Base-by-base conservation (phyloP, 306 rosid species). In the Prunus salicina region DNA sequence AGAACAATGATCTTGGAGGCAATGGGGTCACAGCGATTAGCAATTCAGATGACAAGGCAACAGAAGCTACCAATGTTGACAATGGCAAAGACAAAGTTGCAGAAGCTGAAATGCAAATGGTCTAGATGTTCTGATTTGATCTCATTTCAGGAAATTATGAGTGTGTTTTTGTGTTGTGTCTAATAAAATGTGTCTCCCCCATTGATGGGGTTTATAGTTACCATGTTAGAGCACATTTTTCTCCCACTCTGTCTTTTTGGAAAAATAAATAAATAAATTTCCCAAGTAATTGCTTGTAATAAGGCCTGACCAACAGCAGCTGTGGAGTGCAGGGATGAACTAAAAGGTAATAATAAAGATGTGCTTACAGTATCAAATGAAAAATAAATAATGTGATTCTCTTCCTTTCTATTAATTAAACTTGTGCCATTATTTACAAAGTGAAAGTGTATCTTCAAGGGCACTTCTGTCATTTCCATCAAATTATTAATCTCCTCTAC, bases 71-170 rank as follows among this genome's bases (percentile, higher is more conserved):
- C 9, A 70, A 22, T 18, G 34, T 24, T 34, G n/a, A 72, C 41
- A 8, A 47, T 76, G 83, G 71, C n/a, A 79, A 80, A 56, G 81
- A 80, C 6, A 79, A 82, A 50, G 45, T 71, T 76, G 52, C 79
- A 51, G 64, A 13, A 64, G 41, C 20, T 71, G 25, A 15, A 46
- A 62, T 50, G 64, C 19, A 11, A 47, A 63, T 78, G 76, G 72
- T 71, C 52, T 84, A 83, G 80, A 67, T 69, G 64, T 34, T 34
- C 58, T 53, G 62, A 56, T 81, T 8, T 30, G 60, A 25, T 46
- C 12, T 4, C 19, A 5, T 62, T 12, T 27, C 19, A 18, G 20
- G 4, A 34, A 34, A 34, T 34, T 34, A 34, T 34, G 43, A 34
- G 43, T 34, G 0, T 6, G 9, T 34, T 34, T 34, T 34, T 34